phyloP scores from a whole-genome alignment of 2,329 filamentous ascomycete genomes.

The Tricladium varicosporioides region DNA sequence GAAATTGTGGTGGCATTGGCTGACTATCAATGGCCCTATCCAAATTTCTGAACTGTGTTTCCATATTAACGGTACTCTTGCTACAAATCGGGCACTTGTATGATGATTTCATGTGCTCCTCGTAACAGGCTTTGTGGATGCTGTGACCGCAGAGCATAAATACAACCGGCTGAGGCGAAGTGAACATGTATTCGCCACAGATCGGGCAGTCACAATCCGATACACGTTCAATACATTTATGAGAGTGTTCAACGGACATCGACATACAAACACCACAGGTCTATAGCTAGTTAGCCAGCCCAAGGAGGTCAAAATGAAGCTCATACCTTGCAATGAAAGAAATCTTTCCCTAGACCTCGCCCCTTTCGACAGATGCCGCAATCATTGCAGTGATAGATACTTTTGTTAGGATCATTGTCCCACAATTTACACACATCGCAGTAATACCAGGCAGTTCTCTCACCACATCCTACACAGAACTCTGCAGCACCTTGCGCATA shows the following conservation, averaged over 20 bases:
- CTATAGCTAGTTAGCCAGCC: constrained; percentile 41
- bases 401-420: constrained; percentile 88
- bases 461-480: constrained; percentile 73
- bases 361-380: constrained; percentile 94
- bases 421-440: constrained; percentile 94
- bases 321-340: constrained; percentile 92
- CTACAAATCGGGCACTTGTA: constrained; percentile 98
- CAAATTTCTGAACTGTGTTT: constrained; percentile 86
- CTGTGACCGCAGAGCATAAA: constrained; percentile 96
- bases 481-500: constrained; percentile 81
- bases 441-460: constrained; percentile 82
- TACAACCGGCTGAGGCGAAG: constrained; percentile 81
- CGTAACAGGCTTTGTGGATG: constrained; percentile 87
- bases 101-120: constrained; percentile 81
- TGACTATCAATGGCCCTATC: constrained; percentile 84
- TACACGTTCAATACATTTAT: constrained; percentile 91
- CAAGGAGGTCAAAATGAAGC: not conserved
- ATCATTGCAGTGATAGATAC: constrained; percentile 93
- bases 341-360: constrained; percentile 90
- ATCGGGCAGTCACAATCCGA: constrained; percentile 97
- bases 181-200: constrained; percentile 95
- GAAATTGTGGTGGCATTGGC: constrained; percentile 86
- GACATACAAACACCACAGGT: constrained; percentile 93
- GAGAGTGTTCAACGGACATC: constrained; percentile 77
- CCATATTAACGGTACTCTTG: constrained; percentile 97